Base-by-base conservation (phyloP, 345 rosid species). In the Schrenkiella parvula region DNA sequence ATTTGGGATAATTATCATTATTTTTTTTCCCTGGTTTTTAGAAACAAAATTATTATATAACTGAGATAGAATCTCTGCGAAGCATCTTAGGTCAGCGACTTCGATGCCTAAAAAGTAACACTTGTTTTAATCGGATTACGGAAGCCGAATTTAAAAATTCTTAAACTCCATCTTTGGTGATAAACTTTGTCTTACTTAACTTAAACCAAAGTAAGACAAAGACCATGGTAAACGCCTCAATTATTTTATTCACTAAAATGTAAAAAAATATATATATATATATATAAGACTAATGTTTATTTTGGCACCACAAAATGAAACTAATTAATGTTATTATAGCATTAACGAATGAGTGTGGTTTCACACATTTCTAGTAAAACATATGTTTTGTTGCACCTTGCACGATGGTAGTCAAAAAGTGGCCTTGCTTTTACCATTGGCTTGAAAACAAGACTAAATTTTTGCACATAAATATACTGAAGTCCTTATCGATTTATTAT, bases 11-110 rank as follows among this genome's bases (percentile, higher is more conserved):
- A 15, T 29, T 76, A 37, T 44, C 41, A 53, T 11, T 62, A 54
- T 70, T 43, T 68, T 43, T 68, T 28, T 38, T 25, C 31, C 9
- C 39, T 41, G 29, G 50, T 48, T 55, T 51, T 17, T 55, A 13
- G 38, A 66, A 10, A 38, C 22, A 6, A 32, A 7, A 21, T 6
- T 4, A 14, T 22, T 22, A 7, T 21, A 34, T 21, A 54, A 53
- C 5, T 5, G 37, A 42, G 68, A 70, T 68, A 64, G 80, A 77
- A 70, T 77, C 76, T 77, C 76, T 71, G 76, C 46, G 71, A 76
- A 76, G 80, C 80, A 76, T 76, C 76, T 70, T 76, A 70, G 72
- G 76, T 71, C 76, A 71, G 80, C 72, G 72, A 77, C 32, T 77
- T 64, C 72, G 55, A 77, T 70, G 80, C 63, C 3, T 76, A 38